Evolutionary conservation across 805 yeast genomes (phyloP).

Genomic region (Yamadazyma insecticola): DNA sequence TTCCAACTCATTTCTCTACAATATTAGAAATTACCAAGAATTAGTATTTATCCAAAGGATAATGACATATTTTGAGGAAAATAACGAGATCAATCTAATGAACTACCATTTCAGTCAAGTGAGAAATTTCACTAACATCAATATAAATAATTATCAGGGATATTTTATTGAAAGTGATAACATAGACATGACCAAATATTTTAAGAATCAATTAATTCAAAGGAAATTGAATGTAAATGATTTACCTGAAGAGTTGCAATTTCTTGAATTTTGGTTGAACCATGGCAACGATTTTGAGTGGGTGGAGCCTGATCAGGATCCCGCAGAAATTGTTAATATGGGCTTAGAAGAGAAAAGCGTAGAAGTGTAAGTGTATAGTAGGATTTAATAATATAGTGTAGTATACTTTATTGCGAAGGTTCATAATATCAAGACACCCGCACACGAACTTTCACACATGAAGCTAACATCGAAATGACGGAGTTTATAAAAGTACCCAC

Average conservation of each 20-base stretch:
- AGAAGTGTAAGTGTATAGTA: too few relatives aligned
- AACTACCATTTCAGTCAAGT: conserved; percentile 35
- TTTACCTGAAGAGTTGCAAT: conserved; percentile 29
- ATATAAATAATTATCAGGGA: conserved; percentile 15
- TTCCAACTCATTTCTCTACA: conserved; percentile 22
- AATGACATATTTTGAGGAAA: conserved; percentile 38
- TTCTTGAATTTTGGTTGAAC: conserved; percentile 33
- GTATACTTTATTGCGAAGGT: too few relatives aligned
- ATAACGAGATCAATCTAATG: conserved; percentile 34
- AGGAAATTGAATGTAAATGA: conserved; percentile 35
- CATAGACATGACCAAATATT: conserved; percentile 14
- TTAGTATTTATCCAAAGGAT: conserved; percentile 27
- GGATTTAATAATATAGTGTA: too few relatives aligned
- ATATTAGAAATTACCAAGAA: conserved; percentile 27
- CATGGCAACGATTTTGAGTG: conserved; percentile 35
- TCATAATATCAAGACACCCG: too few relatives aligned
- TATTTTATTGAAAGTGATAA: conserved; percentile 17
- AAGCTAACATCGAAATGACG: not conserved
- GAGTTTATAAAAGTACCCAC: conserved; percentile 9
- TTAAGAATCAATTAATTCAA: conserved; percentile 17
- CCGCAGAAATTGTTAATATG: conserved; percentile 26
- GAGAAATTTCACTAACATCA: conserved; percentile 14
- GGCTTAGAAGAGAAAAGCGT: too few relatives aligned
- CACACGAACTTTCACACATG: not conserved
- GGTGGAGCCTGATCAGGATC: conserved; percentile 46